A percentile compares a stretch with the other conserved stretches of the same genome.
These are phyloP conservation scores for Leccinellum rugosiceps DNA, from an alignment of 768 basidiomycete genomes.

Conservation along the genomic window DNA sequence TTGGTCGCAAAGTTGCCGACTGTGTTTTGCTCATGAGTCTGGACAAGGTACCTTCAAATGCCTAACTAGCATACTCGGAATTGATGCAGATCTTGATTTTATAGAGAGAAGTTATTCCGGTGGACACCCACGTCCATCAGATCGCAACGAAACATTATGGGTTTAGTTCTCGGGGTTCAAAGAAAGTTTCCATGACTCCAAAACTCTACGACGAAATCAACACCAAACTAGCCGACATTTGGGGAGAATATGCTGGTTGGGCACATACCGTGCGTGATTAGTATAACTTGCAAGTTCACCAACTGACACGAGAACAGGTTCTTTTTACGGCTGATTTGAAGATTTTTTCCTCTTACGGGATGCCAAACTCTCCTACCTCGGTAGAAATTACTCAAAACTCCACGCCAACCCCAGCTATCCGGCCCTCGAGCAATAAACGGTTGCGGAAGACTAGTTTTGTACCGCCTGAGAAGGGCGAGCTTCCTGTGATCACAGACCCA, in stretches of 20 bases:
- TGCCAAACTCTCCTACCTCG: conserved; percentile 25
- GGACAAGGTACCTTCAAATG: conserved; percentile 62
- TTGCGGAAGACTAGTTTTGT: conserved; percentile 7
- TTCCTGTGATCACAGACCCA: conserved; percentile 2
- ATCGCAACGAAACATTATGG: conserved; percentile 82
- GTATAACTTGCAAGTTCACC: neutral
- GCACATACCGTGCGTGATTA: conserved; percentile 66
- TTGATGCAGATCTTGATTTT: conserved; percentile 2
- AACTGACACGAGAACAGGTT: conserved; percentile 41
- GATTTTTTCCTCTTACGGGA: conserved; percentile 60
- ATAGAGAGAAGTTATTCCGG: conserved; percentile 85
- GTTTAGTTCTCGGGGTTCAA: conserved; percentile 41
- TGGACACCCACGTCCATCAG: conserved; percentile 94
- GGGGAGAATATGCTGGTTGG: conserved; percentile 91
- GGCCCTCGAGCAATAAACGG: conserved; percentile 37
- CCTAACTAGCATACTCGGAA: neutral
- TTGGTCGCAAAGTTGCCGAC: conserved; percentile 96
- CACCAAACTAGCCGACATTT: conserved; percentile 53
- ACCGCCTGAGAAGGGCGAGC: conserved; percentile 3
- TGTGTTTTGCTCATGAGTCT: conserved; percentile 91
- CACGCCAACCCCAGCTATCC: conserved; percentile 30
- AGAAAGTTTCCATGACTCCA: conserved; percentile 66
- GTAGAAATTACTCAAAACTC: conserved; percentile 14
- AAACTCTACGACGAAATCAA: conserved; percentile 75
- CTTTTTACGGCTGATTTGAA: conserved; percentile 75